phyloP scores from a whole-genome alignment of 257 asterid genomes.

The Solanum appendiculatum region DNA sequence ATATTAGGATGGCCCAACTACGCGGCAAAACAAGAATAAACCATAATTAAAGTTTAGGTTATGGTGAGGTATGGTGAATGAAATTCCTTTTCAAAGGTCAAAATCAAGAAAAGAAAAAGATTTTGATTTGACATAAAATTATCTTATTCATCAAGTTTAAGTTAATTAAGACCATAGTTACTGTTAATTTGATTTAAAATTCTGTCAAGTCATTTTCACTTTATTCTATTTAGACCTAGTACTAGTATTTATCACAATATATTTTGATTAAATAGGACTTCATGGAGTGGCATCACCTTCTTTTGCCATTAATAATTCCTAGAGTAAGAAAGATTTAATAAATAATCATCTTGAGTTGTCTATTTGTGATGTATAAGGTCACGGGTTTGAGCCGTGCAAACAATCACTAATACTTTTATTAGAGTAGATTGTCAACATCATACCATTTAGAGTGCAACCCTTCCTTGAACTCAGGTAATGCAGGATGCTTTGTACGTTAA shows the following conservation, averaged over 20 bases:
- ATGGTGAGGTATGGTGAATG: not conserved
- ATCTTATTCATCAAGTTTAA: not conserved
- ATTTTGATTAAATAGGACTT: not conserved
- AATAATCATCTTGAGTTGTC: not conserved
- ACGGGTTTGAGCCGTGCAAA: accelerated
- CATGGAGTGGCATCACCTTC: not conserved
- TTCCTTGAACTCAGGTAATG: too few relatives aligned
- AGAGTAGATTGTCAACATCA: not conserved
- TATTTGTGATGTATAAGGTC: not conserved
- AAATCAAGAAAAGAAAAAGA: not conserved
- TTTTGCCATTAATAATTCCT: not conserved
- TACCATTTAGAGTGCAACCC: too few relatives aligned
- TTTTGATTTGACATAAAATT: not conserved
- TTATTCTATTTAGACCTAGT: not conserved
- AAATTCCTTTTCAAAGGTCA: not conserved
- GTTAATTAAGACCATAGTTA: not conserved
- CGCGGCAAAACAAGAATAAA: not conserved
- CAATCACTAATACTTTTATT: not conserved
- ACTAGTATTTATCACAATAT: not conserved
- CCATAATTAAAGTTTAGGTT: too few relatives aligned
- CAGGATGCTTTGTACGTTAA: not conserved
- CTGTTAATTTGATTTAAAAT: not conserved
- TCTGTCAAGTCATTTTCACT: not conserved
- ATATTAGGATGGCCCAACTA: not conserved
- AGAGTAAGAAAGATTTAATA: not conserved